Percentiles rank a stretch among this genome's conserved stretches.
Conservation (phyloP, 2,329 filamentous ascomycete species). For the Geosmithia flava region DNA sequence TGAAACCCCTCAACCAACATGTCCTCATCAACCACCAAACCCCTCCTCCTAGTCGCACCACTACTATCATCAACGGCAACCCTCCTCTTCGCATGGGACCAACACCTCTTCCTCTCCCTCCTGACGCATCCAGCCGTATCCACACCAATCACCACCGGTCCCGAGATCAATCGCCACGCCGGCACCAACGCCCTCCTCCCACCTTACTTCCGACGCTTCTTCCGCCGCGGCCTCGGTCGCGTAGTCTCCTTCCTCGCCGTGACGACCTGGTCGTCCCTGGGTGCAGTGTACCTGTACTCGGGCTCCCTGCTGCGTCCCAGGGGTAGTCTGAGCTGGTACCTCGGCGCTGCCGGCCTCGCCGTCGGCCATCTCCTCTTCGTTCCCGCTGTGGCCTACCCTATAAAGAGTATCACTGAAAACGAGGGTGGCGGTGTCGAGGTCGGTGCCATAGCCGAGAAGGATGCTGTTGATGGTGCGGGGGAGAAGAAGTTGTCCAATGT, state of each 20-base stretch:
- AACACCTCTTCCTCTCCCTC: slow-evolving; percentile 26
- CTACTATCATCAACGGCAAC: slow-evolving; percentile 33
- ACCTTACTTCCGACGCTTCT: slow-evolving; percentile 27
- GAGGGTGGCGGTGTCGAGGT: slow-evolving; percentile 6
- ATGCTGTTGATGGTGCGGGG: slow-evolving; percentile 5
- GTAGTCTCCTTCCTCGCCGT: slow-evolving; percentile 20
- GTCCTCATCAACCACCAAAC: slow-evolving; percentile 23
- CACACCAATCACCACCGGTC: background rate
- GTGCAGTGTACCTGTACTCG: slow-evolving; percentile 8
- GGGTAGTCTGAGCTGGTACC: slow-evolving; percentile 18
- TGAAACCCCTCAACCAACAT: slow-evolving; percentile 9
- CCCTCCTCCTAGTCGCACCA: slow-evolving; percentile 31
- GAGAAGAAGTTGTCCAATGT: slow-evolving; percentile 11
- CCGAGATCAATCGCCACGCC: slow-evolving; percentile 11
- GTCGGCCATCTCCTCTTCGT: slow-evolving; percentile 18
- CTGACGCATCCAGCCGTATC: slow-evolving; percentile 13
- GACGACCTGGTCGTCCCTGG: slow-evolving; percentile 17
- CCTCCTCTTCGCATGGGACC: slow-evolving; percentile 30
- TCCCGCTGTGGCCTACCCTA: slow-evolving; percentile 17
- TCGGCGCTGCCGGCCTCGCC: slow-evolving; percentile 15
- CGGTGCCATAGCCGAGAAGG: slow-evolving; percentile 5
- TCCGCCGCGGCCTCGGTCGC: slow-evolving; percentile 18
- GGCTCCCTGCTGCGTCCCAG: slow-evolving; percentile 9
- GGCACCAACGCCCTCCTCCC: slow-evolving; percentile 24
- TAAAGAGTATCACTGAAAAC: slow-evolving; percentile 13